A percentile compares a stretch with the other conserved stretches of the same genome.
Conservation (phyloP, 345 rosid species). For the Heritiera fomes region DNA sequence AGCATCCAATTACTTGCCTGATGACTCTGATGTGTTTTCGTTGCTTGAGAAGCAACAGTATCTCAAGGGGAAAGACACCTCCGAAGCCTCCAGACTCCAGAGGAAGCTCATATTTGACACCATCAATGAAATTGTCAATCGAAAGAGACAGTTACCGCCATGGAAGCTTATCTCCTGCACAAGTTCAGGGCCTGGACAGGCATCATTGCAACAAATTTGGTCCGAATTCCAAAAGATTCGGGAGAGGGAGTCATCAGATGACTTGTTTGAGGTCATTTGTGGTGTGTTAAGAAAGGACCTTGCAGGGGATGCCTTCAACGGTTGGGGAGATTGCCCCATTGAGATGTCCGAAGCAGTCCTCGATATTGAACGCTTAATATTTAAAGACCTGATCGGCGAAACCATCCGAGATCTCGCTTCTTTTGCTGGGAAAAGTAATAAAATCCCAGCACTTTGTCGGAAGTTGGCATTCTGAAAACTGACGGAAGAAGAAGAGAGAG, state of each 20-base stretch:
- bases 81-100: slow-evolving; percentile 49
- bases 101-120: slow-evolving; percentile 79
- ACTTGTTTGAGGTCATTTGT: slow-evolving; percentile 63
- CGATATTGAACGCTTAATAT: slow-evolving; percentile 73
- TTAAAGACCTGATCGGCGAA: slow-evolving; percentile 85
- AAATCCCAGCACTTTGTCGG: slow-evolving; percentile 42
- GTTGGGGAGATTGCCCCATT: slow-evolving; percentile 62
- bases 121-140: slow-evolving; percentile 53
- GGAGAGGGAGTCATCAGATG: slow-evolving; percentile 49
- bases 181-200: slow-evolving; percentile 16
- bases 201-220: slow-evolving; percentile 59
- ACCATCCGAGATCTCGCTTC: slow-evolving; percentile 66
- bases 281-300: slow-evolving; percentile 76
- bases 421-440: slow-evolving; percentile 30
- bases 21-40: slow-evolving; percentile 56
- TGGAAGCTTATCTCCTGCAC: slow-evolving; percentile 42
- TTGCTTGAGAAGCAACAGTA: slow-evolving; percentile 75
- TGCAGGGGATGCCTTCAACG: slow-evolving; percentile 50
- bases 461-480: slow-evolving; percentile 68
- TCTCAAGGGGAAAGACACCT: slow-evolving; percentile 55
- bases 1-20: slow-evolving; percentile 56
- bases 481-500: slow-evolving; percentile 18
- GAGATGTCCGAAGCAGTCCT: slow-evolving; percentile 79
- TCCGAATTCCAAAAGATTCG: slow-evolving; percentile 58
- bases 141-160: slow-evolving; percentile 52